These are phyloP conservation scores for Chlorella sp. DNA, from an alignment of 139 green algal genomes.

Conservation along the genomic window DNA sequence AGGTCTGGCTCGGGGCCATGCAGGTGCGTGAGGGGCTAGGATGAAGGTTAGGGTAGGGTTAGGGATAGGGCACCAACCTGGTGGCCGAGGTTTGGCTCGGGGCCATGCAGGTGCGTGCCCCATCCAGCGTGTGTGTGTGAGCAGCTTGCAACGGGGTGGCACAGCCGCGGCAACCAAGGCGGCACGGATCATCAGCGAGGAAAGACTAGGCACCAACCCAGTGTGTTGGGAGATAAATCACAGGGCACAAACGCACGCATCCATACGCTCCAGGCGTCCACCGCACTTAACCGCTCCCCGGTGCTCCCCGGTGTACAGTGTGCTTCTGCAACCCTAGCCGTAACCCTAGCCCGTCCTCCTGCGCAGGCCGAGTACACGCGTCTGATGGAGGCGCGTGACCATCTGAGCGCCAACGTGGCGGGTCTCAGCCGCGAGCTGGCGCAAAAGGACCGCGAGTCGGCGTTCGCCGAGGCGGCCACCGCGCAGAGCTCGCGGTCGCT, in stretches of 20 bases:
- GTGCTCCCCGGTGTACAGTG: too few species aligned
- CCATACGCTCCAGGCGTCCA: too few species aligned
- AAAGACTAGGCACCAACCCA: too few species aligned
- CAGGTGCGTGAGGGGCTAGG: slow-evolving; percentile 5
- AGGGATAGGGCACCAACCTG: slow-evolving; percentile 11
- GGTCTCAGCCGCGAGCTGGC: neutral
- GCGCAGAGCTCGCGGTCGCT: neutral
- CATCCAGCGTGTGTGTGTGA: too few species aligned
- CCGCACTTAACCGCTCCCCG: too few species aligned
- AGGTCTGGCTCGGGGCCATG: slow-evolving; percentile 15
- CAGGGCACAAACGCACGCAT: too few species aligned
- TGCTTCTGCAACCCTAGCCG: neutral
- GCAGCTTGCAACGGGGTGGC: too few species aligned
- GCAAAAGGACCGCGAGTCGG: neutral
- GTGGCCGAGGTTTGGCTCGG: slow-evolving; percentile 15
- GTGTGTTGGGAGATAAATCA: too few species aligned
- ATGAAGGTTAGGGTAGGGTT: too few species aligned
- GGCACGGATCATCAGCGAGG: too few species aligned
- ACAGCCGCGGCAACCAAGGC: too few species aligned
- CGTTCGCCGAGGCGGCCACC: neutral
- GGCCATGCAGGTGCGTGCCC: slow-evolving; percentile 12
- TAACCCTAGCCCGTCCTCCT: neutral
- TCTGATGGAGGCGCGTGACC: slow-evolving; percentile 6
- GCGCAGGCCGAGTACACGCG: slow-evolving; percentile 7
- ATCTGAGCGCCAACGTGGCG: neutral